These are phyloP conservation scores for Cyclotella atomus DNA, from an alignment of 108 stramenopile genomes.

Conservation along the genomic window DNA sequence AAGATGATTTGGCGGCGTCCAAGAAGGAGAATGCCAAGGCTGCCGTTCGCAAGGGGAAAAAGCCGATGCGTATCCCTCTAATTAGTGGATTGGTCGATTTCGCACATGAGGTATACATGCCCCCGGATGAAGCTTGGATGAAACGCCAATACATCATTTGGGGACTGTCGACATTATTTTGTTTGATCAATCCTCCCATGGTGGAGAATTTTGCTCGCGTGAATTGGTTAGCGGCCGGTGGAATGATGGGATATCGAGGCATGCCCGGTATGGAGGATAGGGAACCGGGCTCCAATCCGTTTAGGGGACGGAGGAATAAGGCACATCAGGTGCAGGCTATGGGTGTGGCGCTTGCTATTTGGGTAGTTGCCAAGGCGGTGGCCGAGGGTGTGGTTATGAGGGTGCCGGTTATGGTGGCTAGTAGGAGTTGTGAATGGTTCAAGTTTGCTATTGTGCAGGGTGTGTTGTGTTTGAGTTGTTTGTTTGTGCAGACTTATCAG, in stretches of 20 bases:
- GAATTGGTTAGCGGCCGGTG: slow-evolving; percentile 77
- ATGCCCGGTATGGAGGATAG: slow-evolving; percentile 60
- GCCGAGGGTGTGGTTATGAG: slow-evolving; percentile 42
- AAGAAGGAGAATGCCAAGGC: slow-evolving; percentile 56
- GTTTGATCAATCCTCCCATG: slow-evolving; percentile 66
- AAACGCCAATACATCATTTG: slow-evolving; percentile 70
- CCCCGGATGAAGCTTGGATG: slow-evolving; percentile 65
- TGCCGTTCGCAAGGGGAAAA: not conserved
- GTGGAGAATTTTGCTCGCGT: slow-evolving; percentile 65
- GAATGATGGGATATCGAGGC: slow-evolving; percentile 80
- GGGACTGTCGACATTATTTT: slow-evolving; percentile 65
- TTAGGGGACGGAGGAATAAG: slow-evolving; percentile 53
- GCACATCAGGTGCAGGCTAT: slow-evolving; percentile 55
- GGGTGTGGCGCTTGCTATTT: slow-evolving; percentile 37
- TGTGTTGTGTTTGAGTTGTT: slow-evolving; percentile 21
- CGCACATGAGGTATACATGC: slow-evolving; percentile 20
- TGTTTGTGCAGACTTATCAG: slow-evolving; percentile 55
- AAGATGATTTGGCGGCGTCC: slow-evolving; percentile 42
- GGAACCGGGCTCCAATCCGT: slow-evolving; percentile 52
- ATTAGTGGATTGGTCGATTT: slow-evolving; percentile 35
- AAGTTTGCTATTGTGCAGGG: slow-evolving; percentile 58
- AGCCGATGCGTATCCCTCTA: slow-evolving; percentile 55
- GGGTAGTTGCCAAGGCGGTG: slow-evolving; percentile 34
- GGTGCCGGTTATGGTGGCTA: slow-evolving; percentile 45
- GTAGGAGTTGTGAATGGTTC: slow-evolving; percentile 44